phyloP scores from a whole-genome alignment of 2,329 filamentous ascomycete species.

The Podosphaera aphanis region DNA sequence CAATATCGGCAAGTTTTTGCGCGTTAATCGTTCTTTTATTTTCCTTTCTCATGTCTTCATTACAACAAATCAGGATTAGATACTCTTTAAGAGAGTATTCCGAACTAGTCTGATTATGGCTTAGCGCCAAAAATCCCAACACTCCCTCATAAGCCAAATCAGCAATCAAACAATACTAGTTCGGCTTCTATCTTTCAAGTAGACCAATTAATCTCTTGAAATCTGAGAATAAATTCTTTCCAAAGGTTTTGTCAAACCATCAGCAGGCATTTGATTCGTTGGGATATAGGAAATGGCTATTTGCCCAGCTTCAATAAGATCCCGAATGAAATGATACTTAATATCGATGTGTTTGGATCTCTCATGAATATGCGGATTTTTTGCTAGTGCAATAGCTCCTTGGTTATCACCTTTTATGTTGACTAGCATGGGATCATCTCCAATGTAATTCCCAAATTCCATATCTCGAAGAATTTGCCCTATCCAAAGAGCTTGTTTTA shows the following conservation, averaged over 20 bases:
- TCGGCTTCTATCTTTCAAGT: neutral
- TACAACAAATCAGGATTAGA: no score
- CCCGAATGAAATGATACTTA: no score
- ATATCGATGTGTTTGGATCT: no score
- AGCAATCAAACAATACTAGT: neutral
- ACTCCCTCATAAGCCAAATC: neutral
- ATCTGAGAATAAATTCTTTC: neutral
- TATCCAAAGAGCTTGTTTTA: neutral
- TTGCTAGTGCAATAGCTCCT: neutral
- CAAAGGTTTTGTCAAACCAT: neutral
- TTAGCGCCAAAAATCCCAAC: no score
- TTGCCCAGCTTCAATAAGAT: no score
- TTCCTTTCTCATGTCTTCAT: no score
- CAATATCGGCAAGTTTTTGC: no score
- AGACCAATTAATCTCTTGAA: neutral
- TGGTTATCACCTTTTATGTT: neutral
- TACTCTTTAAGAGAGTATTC: no score
- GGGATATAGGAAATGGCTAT: neutral
- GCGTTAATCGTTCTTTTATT: no score
- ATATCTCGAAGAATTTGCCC: neutral
- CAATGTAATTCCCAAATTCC: neutral
- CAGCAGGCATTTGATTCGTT: neutral
- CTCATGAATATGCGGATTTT: no score
- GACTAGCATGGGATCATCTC: neutral
- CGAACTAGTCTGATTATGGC: no score